Conservation (phyloP, 192 early-diverging fungal species). For the Backusella parvicylindrica region DNA sequence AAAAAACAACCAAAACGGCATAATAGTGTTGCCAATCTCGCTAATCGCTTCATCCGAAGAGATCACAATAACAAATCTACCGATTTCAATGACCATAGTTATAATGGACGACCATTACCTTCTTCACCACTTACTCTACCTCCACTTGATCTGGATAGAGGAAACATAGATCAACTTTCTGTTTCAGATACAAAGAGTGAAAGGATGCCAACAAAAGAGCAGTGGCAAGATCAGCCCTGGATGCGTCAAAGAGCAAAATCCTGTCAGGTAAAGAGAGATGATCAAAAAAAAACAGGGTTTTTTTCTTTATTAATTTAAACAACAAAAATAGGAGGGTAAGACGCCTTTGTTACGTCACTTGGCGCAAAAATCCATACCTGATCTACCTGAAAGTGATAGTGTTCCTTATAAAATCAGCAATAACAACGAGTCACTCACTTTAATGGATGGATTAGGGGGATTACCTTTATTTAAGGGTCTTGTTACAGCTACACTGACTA, state of each 20-base stretch:
- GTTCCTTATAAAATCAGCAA: slow-evolving; percentile 2
- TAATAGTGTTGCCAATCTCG: neutral
- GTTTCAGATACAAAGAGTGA: slow-evolving; percentile 21
- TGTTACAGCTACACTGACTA: slow-evolving; percentile 32
- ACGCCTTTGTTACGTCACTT: slow-evolving; percentile 11
- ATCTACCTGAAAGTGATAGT: slow-evolving; percentile 13
- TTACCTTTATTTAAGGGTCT: slow-evolving; percentile 13
- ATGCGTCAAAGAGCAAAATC: slow-evolving; percentile 22
- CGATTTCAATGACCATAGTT: neutral
- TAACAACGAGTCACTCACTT: neutral
- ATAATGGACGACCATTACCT: neutral
- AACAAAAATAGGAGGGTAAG: slow-evolving; percentile 11
- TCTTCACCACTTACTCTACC: neutral
- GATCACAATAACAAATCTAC: neutral
- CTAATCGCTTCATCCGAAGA: neutral
- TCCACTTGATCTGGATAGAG: neutral
- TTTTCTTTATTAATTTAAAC: neutral
- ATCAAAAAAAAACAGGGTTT: neutral
- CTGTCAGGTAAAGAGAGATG: slow-evolving; percentile 1
- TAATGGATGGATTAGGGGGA: neutral
- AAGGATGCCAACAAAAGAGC: slow-evolving; percentile 1
- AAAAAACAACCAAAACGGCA: slow-evolving; percentile 2
- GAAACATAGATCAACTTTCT: neutral
- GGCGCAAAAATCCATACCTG: neutral
- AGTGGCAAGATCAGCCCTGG: slow-evolving; percentile 14